These are phyloP conservation scores for Liquidambar formosana DNA, from an alignment of 164 flowering plant genomes.

Conservation along the genomic window DNA sequence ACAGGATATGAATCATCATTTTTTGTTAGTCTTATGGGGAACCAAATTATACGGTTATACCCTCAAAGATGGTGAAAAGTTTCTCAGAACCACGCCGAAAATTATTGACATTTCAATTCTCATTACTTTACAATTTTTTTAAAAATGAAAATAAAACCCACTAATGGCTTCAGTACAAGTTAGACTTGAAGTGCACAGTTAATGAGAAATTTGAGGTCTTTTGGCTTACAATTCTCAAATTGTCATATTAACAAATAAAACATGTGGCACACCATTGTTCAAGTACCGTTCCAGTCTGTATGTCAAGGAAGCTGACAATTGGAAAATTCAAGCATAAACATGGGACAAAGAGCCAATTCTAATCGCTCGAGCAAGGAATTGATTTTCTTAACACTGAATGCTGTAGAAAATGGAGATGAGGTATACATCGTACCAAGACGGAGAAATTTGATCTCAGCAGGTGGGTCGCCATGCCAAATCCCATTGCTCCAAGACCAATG, in stretches of 20 bases:
- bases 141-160: background rate
- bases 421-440: constrained; percentile 89
- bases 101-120: background rate
- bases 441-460: constrained; percentile 68
- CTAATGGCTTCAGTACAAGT: background rate
- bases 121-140: background rate
- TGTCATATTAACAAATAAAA: too few species aligned
- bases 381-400: too few species aligned
- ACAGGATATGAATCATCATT: too few species aligned
- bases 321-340: background rate
- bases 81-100: background rate
- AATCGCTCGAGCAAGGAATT: background rate
- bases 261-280: background rate
- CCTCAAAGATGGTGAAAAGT: background rate
- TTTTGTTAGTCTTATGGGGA: background rate
- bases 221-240: too few species aligned
- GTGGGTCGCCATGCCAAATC: constrained; percentile 99
- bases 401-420: constrained; percentile 5
- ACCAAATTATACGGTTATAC: background rate
- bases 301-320: background rate
- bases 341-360: too few species aligned
- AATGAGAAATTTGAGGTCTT: too few species aligned
- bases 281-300: background rate
- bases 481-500: constrained; percentile 99
- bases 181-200: too few species aligned